A percentile compares a stretch with the other conserved stretches of the same genome.
phyloP scores from a whole-genome alignment of 345 rosid species.

The Aquilaria malaccensis region DNA sequence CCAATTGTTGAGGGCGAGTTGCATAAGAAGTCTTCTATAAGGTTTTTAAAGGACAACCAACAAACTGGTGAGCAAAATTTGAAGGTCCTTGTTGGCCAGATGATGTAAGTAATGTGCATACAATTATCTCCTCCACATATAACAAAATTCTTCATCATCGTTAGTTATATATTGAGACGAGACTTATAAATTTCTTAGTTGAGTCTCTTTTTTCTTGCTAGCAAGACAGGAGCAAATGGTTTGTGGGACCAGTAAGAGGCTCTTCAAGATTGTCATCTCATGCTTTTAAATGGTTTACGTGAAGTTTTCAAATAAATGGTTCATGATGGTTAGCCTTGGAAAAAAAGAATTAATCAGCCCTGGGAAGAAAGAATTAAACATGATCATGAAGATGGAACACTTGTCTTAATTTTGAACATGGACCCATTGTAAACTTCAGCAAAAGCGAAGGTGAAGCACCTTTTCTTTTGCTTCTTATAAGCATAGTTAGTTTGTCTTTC shows the following conservation, averaged over 20 bases:
- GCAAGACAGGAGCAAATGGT: slow-evolving; percentile 84
- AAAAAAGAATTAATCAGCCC: slow-evolving; percentile 37
- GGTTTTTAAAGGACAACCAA: slow-evolving; percentile 16
- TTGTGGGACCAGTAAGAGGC: slow-evolving; percentile 57
- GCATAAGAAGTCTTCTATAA: slow-evolving; percentile 16
- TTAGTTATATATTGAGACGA: no score
- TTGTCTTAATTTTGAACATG: slow-evolving; percentile 70
- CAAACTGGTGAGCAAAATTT: slow-evolving; percentile 12
- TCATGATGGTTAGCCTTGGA: slow-evolving; percentile 49
- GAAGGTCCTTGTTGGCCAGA: slow-evolving; percentile 19
- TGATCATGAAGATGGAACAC: slow-evolving; percentile 43
- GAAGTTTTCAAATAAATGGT: no score
- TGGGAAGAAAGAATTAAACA: slow-evolving; percentile 48
- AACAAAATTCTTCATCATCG: no score
- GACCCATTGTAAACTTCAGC: slow-evolving; percentile 54
- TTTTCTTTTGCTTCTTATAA: neutral
- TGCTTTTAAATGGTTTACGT: neutral
- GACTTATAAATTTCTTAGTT: no score
- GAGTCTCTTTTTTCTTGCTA: slow-evolving; percentile 10
- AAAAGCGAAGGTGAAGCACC: slow-evolving; percentile 71
- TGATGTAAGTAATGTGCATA: slow-evolving; percentile 48
- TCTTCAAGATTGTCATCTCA: slow-evolving; percentile 4
- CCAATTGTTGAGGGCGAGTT: slow-evolving; percentile 8
- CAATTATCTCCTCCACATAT: neutral
- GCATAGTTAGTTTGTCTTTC: neutral